These are phyloP conservation scores for Lophiotrema nucula DNA, from an alignment of 495 filamentous ascomycete species.

Conservation along the genomic window DNA sequence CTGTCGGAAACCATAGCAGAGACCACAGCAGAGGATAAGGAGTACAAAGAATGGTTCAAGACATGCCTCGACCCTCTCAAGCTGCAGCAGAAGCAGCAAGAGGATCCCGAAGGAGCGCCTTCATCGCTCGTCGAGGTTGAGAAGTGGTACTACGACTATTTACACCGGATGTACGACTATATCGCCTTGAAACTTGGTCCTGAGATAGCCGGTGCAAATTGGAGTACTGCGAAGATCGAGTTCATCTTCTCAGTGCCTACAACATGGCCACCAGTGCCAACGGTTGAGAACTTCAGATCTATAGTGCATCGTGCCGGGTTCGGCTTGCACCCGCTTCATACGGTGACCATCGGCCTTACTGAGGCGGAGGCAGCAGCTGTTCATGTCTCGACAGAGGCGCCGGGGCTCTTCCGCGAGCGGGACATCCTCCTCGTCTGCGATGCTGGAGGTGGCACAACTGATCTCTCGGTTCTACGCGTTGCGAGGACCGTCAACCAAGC, in stretches of 20 bases:
- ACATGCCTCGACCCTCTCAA: conserved; percentile 54
- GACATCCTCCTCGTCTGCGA: conserved; percentile 56
- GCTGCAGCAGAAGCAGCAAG: conserved; percentile 38
- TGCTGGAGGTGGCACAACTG: conserved; percentile 56
- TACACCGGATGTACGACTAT: conserved; percentile 55
- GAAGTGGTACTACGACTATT: conserved; percentile 55
- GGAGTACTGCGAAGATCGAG: conserved; percentile 53
- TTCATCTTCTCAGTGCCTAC: conserved; percentile 69
- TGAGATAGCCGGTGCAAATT: conserved; percentile 43
- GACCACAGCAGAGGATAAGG: conserved; percentile 43
- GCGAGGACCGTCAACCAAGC: conserved; percentile 29
- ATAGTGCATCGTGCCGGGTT: conserved; percentile 55
- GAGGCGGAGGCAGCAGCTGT: conserved; percentile 70
- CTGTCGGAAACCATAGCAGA: conserved; percentile 46
- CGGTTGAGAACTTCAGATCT: conserved; percentile 56
- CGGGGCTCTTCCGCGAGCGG: conserved; percentile 39
- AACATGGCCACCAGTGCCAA: conserved; percentile 60
- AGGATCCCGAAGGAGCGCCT: conserved; percentile 35
- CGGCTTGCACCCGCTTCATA: conserved; percentile 46
- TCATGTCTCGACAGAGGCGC: conserved; percentile 48
- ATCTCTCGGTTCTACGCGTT: conserved; percentile 37
- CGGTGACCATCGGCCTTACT: conserved; percentile 60
- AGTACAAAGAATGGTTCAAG: conserved; percentile 60
- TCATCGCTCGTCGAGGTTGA: conserved; percentile 48
- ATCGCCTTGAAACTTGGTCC: conserved; percentile 49